Conservation (phyloP, 768 basidiomycete genomes). For the Clitopilus passeckerianus region DNA sequence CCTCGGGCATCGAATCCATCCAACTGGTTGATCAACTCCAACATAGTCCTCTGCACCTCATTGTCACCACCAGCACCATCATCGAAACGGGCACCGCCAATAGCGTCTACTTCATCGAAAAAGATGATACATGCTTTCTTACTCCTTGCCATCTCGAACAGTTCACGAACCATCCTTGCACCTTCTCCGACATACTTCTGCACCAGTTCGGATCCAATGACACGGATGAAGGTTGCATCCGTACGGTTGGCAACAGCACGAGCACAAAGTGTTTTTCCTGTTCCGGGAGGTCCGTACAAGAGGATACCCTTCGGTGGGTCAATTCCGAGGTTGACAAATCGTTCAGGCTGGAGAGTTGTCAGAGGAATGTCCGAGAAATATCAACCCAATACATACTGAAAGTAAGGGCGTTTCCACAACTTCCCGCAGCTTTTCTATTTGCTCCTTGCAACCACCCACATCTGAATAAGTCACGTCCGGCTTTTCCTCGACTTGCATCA, state of each 20-base stretch:
- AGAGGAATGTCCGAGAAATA: constrained; percentile 4
- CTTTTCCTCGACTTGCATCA: constrained; percentile 99
- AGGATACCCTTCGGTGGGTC: constrained; percentile 98
- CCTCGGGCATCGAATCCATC: constrained; percentile 98
- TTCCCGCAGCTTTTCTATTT: constrained; percentile 97
- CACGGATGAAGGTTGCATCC: constrained; percentile 98
- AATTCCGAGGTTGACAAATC: constrained; percentile 96
- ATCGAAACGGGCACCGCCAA: constrained; percentile 96
- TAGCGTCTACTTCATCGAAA: constrained; percentile 98
- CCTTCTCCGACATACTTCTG: constrained; percentile 99
- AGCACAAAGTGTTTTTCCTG: constrained; percentile 98
- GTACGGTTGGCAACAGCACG: constrained; percentile 98
- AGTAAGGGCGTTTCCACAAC: constrained; percentile 96
- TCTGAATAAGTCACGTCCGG: constrained; percentile 98
- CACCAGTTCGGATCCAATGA: constrained; percentile 98
- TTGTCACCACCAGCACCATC: constrained; percentile 99
- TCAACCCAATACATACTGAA: constrained; percentile 51
- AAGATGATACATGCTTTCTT: constrained; percentile 99
- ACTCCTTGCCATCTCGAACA: constrained; percentile 98
- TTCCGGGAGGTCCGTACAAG: constrained; percentile 92
- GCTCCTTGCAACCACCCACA: constrained; percentile 98
- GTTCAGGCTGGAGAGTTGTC: constrained; percentile 75
- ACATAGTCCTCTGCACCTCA: constrained; percentile 98
- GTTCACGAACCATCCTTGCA: constrained; percentile 95
- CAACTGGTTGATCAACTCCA: constrained; percentile 97